Base-by-base conservation (phyloP, 768 basidiomycete species). In the Phanerochaete carnosa region DNA sequence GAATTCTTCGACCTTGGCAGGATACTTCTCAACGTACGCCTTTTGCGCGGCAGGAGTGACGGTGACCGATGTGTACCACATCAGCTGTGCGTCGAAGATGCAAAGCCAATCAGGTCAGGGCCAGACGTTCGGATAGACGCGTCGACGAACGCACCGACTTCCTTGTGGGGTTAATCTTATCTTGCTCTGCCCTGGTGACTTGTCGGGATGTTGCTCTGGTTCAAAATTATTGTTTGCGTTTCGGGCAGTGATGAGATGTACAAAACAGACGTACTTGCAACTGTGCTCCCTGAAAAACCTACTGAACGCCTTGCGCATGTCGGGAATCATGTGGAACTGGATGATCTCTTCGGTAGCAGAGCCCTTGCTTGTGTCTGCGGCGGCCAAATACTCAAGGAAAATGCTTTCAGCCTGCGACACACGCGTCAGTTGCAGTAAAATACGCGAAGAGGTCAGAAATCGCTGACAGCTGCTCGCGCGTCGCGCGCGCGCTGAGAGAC, bases 231-330 rank as follows among this genome's bases (percentile, higher is more conserved):
- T 4, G 13, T 1, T 19, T 35, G 39, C 13, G n/a, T 22, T 25
- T 25, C 37, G 11, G 9, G 30, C 29, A 43, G 28, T 43, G 11
- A 7, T 2, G 1, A 53, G 4, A 29, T 6, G 11, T 12, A 6
- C 26, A 25, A 12, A 8, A 35, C 3, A 19, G 30, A 55, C 54
- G 22, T 43, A 55, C 54, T 32, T 55, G 35, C 54, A 54, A n/a
- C 35, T 23, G 37, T 55, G 35, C 23, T 39, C 54, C 26, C 35
- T 55, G 8, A 54, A 35, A n/a, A 39, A 39, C 35, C 43, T 55
- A 37, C 35, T 55, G 35, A 55, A 55, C n/a, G 33, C 5, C 54
- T 55, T 55, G 35, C 54, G 54, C 54, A 55, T 55, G 33, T 55
- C 54, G 2, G 54, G 33, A 7, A 55, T 37, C 54, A 55, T 55